Conservation (phyloP, 23 red algal species). For the Gracilariopsis chorda region DNA sequence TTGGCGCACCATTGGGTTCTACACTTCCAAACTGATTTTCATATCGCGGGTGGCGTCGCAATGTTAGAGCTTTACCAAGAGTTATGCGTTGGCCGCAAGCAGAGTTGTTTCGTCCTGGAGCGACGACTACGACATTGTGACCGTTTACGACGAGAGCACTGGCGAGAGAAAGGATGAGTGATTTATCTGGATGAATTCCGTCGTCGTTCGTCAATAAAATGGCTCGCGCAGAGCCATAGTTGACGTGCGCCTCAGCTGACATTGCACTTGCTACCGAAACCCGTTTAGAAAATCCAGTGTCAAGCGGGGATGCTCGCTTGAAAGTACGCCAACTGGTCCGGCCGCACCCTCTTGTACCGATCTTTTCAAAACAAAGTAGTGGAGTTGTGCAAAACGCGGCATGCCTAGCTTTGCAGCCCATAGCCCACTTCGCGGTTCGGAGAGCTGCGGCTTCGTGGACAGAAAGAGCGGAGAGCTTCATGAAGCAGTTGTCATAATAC, state of each 20-base stretch:
- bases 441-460: no score
- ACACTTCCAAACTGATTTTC: background rate
- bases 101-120: slow-evolving; percentile 82
- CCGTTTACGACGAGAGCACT: background rate
- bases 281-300: no score
- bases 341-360: no score
- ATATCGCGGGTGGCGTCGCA: slow-evolving; percentile 52
- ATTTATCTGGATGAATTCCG: slow-evolving; percentile 70
- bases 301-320: no score
- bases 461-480: no score
- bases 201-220: slow-evolving; percentile 97
- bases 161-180: slow-evolving; percentile 68
- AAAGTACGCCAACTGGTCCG: no score
- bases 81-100: slow-evolving; percentile 93
- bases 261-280: no score
- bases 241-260: background rate
- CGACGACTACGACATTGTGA: slow-evolving; percentile 78
- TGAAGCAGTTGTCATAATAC: no score
- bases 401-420: no score
- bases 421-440: no score
- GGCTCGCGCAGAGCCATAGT: slow-evolving; percentile 22
- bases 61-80: slow-evolving; percentile 46
- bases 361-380: no score
- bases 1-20: background rate
- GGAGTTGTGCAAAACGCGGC: no score